Evolutionary conservation across 2,329 filamentous ascomycete genomes (phyloP), one percentile per base, ranked within the genome.

Genomic region (Thelonectria rubi): DNA sequence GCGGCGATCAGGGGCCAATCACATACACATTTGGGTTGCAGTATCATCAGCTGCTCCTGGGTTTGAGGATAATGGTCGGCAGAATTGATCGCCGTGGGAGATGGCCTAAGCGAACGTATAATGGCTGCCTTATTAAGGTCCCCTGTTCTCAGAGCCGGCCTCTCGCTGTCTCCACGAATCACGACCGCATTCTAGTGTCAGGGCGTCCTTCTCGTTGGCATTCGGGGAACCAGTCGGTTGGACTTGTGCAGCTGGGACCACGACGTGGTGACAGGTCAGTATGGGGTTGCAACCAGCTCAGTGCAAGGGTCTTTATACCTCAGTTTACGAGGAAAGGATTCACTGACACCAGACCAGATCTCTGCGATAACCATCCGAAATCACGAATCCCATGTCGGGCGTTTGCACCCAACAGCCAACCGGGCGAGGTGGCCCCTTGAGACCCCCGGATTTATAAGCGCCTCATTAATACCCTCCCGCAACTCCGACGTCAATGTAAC

Each of bases 361-460:
- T 18, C 39, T 42, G 7, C 26, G 26, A 30, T 30, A 8, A 30
- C 26, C 26, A 45, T 51, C 39, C 50, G 26, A 45, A n/a, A 26
- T 43, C 12, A 3, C 45, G 9, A 26, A 9, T 12, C 17, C 14
- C 46, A 18, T 43, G 26, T 40, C 32, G 37, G 24, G 2, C 8
- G 32, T 37, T 30, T 45, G 49, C 34, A 30, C 55, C 62, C 39
- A 50, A 40, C 47, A 48, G 53, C 53, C 45, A 53, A 34, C 48
- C 34, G 34, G 15, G 34, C 34, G 34, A 30, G 49, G 46, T 32
- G 42, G 39, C 39, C 47, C 21, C 30, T 58, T 46, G 52, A 51
- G 37, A 40, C 55, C 63, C 59, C 62, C 62, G 55, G 57, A 65
- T 67, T 69, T 52, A 64, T 63, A 65, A 72, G 64, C 68, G 58